phyloP scores from a whole-genome alignment of 805 yeast species.

The Kuraishia cidri region DNA sequence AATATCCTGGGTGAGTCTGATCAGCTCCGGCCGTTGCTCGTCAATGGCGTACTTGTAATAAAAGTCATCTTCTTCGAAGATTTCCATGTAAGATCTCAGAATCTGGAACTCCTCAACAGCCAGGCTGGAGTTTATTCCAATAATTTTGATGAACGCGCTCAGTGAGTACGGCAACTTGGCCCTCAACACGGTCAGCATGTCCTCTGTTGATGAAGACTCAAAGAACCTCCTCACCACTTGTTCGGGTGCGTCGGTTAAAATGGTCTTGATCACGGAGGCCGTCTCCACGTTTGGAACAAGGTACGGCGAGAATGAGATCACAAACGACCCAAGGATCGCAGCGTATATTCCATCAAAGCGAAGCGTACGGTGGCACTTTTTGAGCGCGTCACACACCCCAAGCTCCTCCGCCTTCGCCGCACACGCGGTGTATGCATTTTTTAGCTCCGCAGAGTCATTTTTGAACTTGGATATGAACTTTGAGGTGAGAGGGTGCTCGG shows the following conservation, averaged over 20 bases:
- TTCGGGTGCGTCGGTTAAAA: constrained; percentile 35
- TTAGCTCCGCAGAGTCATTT: constrained; percentile 4
- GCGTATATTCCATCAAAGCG: constrained; percentile 41
- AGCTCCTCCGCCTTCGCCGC: constrained; percentile 27
- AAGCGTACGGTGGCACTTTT: constrained; percentile 28
- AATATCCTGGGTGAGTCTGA: constrained; percentile 27
- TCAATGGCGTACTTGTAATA: constrained; percentile 33
- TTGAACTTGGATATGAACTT: constrained; percentile 13
- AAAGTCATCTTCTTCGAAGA: constrained; percentile 29
- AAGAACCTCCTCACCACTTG: constrained; percentile 35
- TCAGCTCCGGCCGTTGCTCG: constrained; percentile 41
- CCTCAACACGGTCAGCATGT: constrained; percentile 41
- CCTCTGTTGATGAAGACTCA: constrained; percentile 29
- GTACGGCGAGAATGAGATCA: constrained; percentile 38
- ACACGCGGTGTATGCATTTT: constrained; percentile 18
- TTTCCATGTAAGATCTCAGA: constrained; percentile 54
- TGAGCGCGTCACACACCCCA: constrained; percentile 37
- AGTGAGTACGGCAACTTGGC: constrained; percentile 69
- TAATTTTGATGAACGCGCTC: constrained; percentile 49
- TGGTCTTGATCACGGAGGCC: constrained; percentile 29
- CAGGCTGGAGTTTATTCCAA: constrained; percentile 54
- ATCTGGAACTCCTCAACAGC: constrained; percentile 55
- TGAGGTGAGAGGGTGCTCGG: constrained; percentile 13
- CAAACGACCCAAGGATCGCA: constrained; percentile 36
- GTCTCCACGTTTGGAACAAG: constrained; percentile 34